Base-by-base conservation (phyloP, 1,284 basidiomycete genomes). In the Ceraceosorus bombacis region DNA sequence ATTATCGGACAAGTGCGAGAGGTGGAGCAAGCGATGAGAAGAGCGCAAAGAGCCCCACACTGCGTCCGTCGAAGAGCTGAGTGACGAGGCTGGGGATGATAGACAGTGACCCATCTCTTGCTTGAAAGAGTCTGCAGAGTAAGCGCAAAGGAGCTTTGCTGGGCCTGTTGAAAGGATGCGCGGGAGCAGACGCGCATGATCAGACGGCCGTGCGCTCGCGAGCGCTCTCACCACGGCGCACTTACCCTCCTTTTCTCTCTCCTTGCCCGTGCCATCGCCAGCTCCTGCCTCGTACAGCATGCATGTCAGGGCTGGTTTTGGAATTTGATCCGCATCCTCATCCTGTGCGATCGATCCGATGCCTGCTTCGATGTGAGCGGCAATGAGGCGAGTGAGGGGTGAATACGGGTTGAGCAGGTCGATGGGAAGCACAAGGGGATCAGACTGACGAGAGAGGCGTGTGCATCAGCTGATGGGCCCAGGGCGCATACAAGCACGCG, bases 351-450 rank as follows among this genome's bases (percentile, higher is more conserved):
- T 36, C 27, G 40, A 39, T 37, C 6, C 46, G 15, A 39, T 40
- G 59, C 37, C 61, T 53, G 49, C 59, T 37, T n/a, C 60, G 39
- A 71, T 60, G 46, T 76, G 67, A 48, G 65, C 56, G 43, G 63
- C 54, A 56, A 77, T 60, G 59, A 77, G 62, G 49, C 64, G 40
- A 9, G 64, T 57, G 50, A 77, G 65, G 39, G 74, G 71, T 48
- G 72, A 10, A 36, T 66, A 62, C 13, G 73, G 72, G 13, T 64
- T 64, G 57, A 77, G 61, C 41, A 77, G 51, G 57, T 77, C 75
- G 40, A 73, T 64, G 2, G 75, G 75, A 17, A 77, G 66, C n/a
- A 77, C 59, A 40, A 77, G 67, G 10, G 74, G 75, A 46, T 76
- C 71, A 41, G 64, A 13, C 55, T 54, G 49, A 7, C 7, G 54